Conservation (phyloP, 768 basidiomycete species). For the Phanerodontia chrysosporium region DNA sequence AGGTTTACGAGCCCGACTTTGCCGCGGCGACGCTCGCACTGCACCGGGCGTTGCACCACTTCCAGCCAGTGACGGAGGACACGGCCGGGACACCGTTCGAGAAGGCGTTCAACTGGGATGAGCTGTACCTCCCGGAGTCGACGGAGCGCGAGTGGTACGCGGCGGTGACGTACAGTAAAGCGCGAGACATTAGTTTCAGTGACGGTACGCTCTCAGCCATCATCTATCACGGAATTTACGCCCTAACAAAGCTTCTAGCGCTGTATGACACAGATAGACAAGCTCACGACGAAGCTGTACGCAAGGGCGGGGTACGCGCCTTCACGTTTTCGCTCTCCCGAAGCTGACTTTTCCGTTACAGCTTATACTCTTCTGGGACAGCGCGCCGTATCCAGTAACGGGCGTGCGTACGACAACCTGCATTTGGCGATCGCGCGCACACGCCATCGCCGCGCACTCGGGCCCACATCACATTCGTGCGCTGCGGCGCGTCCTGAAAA, state of each 20-base stretch:
- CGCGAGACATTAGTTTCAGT: background rate
- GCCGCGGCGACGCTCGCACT: no score
- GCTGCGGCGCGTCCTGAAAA: constrained; percentile 70
- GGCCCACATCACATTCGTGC: constrained; percentile 80
- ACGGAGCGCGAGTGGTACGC: background rate
- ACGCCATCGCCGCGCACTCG: constrained; percentile 77
- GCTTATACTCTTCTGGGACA: constrained; percentile 94
- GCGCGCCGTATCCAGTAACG: constrained; percentile 67
- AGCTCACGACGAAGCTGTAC: constrained; percentile 91
- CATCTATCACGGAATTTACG: no score
- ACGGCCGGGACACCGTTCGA: no score
- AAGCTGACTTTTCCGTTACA: constrained; percentile 23
- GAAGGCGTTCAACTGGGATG: background rate
- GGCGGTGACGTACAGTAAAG: background rate
- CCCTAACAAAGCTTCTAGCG: no score
- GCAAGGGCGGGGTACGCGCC: constrained; percentile 82
- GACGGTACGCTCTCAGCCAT: background rate
- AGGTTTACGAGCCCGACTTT: no score
- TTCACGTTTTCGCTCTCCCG: background rate
- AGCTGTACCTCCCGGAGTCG: background rate
- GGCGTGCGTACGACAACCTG: constrained; percentile 92
- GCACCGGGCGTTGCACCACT: no score
- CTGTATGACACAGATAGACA: constrained; percentile 83
- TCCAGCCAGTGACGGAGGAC: no score
- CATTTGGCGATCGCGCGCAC: constrained; percentile 87